Percentiles rank a stretch among this genome's conserved stretches.
Conservation (phyloP, 1,284 basidiomycete species). For the Volvariella volvacea region DNA sequence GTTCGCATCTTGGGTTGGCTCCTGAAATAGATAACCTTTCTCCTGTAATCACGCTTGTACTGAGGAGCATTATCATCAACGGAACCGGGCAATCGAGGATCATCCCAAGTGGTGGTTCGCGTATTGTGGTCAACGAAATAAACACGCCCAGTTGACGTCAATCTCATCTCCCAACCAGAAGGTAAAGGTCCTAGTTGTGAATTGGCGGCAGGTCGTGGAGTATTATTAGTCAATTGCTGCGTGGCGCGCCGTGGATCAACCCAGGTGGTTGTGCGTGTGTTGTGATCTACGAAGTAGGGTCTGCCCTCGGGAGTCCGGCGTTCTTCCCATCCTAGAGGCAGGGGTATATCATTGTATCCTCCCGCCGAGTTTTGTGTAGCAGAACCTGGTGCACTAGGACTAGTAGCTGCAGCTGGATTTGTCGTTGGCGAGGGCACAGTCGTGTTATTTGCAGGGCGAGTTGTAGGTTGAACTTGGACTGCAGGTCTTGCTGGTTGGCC, state of each 20-base stretch:
- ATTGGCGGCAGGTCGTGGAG: conserved; percentile 67
- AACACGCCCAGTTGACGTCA: conserved; percentile 87
- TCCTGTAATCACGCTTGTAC: conserved; percentile 98
- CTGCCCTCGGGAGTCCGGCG: conserved; percentile 95
- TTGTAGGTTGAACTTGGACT: conserved; percentile 14
- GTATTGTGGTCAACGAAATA: conserved; percentile 98
- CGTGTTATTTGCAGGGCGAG: conserved; percentile 12
- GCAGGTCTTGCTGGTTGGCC: conserved; percentile 14
- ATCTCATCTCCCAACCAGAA: conserved; percentile 96
- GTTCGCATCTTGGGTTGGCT: conserved; percentile 93
- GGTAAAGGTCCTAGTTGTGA: conserved; percentile 92
- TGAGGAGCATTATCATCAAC: conserved; percentile 95
- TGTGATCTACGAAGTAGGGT: conserved; percentile 97
- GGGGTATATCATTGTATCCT: conserved; percentile 57
- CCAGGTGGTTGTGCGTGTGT: conserved; percentile 96
- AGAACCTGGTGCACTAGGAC: conserved; percentile 23
- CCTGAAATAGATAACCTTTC: conserved; percentile 99
- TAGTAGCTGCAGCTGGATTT: conserved; percentile 23
- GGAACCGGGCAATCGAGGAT: conserved; percentile 78
- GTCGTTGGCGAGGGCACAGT: conserved; percentile 10
- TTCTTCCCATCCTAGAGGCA: conserved; percentile 98
- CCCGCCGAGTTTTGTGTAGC: conserved; percentile 25
- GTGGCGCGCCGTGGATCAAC: conserved; percentile 89
- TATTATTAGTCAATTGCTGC: conserved; percentile 37
- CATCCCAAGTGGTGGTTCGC: conserved; percentile 95